Conservation (phyloP, 306 rosid genomes). For the Arachis hypogaea region DNA sequence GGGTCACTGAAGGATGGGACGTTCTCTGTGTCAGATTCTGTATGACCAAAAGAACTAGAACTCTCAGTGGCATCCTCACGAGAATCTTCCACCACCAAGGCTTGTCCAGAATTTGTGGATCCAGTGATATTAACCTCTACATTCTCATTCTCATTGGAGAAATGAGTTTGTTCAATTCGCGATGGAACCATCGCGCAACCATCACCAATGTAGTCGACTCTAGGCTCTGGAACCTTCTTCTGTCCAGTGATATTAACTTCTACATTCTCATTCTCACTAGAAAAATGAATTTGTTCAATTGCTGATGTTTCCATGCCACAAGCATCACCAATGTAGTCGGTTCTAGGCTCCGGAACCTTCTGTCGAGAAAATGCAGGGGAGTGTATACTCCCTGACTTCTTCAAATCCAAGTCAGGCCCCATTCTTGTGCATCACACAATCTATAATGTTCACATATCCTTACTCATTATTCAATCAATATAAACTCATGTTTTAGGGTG, state of each 20-base stretch:
- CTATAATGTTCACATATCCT: constrained; percentile 27
- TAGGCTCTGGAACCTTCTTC: constrained; percentile 35
- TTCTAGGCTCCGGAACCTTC: constrained; percentile 38
- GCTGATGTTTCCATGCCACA: constrained; percentile 34
- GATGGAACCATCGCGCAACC: constrained; percentile 34
- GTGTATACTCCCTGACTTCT: constrained; percentile 41
- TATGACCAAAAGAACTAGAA: constrained; percentile 80
- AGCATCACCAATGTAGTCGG: constrained; percentile 37
- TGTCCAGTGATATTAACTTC: constrained; percentile 56
- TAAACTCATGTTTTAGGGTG: constrained; percentile 1
- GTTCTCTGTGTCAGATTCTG: constrained; percentile 56
- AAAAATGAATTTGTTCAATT: constrained; percentile 31
- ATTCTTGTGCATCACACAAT: constrained; percentile 46
- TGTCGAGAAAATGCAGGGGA: constrained; percentile 24
- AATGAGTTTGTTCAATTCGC: constrained; percentile 32
- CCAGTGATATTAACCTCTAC: constrained; percentile 57
- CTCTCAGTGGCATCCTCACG: constrained; percentile 49
- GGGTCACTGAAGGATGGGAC: constrained; percentile 46
- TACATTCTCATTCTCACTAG: constrained; percentile 43
- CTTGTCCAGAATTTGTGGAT: constrained; percentile 31
- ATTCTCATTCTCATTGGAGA: constrained; percentile 43
- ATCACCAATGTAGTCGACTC: constrained; percentile 37
- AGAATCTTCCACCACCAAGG: constrained; percentile 42
- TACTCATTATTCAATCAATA: neutral
- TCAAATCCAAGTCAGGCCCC: constrained; percentile 52